Percentiles rank a stretch among this genome's conserved stretches.
These are phyloP conservation scores for Mortierella hygrophila DNA, from an alignment of 192 early-diverging fungal genomes.

Conservation along the genomic window DNA sequence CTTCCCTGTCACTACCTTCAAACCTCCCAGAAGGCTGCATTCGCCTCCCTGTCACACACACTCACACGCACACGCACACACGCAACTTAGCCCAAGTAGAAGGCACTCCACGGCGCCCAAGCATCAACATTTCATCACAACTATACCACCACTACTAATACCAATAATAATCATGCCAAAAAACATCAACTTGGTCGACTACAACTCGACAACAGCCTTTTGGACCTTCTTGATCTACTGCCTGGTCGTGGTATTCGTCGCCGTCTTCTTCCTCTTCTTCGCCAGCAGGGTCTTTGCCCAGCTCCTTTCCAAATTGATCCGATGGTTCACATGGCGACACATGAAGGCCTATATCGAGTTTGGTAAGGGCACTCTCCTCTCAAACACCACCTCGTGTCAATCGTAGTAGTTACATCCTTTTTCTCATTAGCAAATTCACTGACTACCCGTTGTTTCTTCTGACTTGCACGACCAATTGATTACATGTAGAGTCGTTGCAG, in stretches of 20 bases:
- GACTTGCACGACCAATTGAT: not conserved
- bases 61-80: not conserved
- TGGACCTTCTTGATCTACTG: constrained; percentile 77
- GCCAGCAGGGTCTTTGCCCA: constrained; percentile 73
- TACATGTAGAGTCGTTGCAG: constrained; percentile 72
- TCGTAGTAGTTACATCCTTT: not conserved
- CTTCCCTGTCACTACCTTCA: not conserved
- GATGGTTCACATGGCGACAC: constrained; percentile 76
- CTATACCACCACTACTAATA: not conserved
- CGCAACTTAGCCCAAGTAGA: not conserved
- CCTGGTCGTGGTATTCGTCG: constrained; percentile 72
- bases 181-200: constrained; percentile 49
- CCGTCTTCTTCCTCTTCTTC: constrained; percentile 83
- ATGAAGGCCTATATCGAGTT: constrained; percentile 78
- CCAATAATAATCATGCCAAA: constrained; percentile 25
- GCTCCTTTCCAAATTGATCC: constrained; percentile 69
- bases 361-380: constrained; percentile 65
- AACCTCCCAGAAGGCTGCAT: not conserved
- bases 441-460: not conserved
- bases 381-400: not conserved
- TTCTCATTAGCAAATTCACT: not conserved
- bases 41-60: not conserved
- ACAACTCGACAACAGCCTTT: constrained; percentile 42
- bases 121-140: not conserved
- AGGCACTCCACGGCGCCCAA: not conserved